Conservation (phyloP, 2,329 filamentous ascomycete species). For the Sclerotinia borealis region DNA sequence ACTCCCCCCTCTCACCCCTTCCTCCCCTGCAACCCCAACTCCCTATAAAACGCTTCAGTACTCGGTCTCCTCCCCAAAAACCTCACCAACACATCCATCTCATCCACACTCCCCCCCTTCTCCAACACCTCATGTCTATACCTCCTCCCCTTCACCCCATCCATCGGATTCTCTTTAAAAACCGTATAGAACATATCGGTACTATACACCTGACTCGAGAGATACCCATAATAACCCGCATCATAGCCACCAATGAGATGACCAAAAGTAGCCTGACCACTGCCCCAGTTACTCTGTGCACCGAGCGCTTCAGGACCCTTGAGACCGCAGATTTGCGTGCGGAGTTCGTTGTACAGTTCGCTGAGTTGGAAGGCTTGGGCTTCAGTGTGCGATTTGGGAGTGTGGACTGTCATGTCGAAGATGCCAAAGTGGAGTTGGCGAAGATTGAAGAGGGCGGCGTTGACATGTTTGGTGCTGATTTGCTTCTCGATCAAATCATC, state of each 20-base stretch:
- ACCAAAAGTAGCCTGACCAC: constrained; percentile 74
- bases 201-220: constrained; percentile 73
- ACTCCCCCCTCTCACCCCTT: background rate
- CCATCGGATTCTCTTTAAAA: constrained; percentile 75
- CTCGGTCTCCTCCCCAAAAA: constrained; percentile 73
- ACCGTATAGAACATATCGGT: constrained; percentile 81
- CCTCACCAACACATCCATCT: constrained; percentile 73
- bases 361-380: constrained; percentile 59
- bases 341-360: constrained; percentile 64
- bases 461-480: constrained; percentile 73
- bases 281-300: constrained; percentile 53
- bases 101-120: constrained; percentile 70
- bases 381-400: constrained; percentile 62
- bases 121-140: constrained; percentile 76
- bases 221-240: constrained; percentile 74
- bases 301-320: constrained; percentile 67
- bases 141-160: constrained; percentile 63
- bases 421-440: constrained; percentile 75
- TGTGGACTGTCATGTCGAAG: constrained; percentile 78
- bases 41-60: constrained; percentile 73
- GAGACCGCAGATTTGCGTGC: constrained; percentile 64
- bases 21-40: constrained; percentile 50
- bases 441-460: constrained; percentile 72
- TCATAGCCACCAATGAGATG: constrained; percentile 82
- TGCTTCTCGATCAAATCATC: constrained; percentile 69